Conservation (phyloP, 1,139 yeast genomes). For the Candida sojae region DNA sequence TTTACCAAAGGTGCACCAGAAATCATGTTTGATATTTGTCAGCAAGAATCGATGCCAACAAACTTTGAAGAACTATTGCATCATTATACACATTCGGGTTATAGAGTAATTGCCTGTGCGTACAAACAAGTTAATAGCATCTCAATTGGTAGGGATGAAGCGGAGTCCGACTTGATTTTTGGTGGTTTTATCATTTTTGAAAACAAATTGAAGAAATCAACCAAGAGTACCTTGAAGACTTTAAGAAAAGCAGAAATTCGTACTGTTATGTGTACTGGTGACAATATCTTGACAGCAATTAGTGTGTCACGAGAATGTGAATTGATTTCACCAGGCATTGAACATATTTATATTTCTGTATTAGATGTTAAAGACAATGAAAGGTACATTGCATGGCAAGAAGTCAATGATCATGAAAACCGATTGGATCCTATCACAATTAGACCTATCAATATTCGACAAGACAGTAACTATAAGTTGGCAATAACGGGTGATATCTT, state of each 20-base stretch:
- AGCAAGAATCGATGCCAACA: conserved; percentile 65
- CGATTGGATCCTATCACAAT: conserved; percentile 65
- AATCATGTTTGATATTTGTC: conserved; percentile 81
- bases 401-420: conserved; percentile 55
- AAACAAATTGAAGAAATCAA: conserved; percentile 76
- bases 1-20: conserved; percentile 82
- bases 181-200: conserved; percentile 91
- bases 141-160: conserved; percentile 47
- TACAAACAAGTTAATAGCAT: conserved; percentile 43
- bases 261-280: conserved; percentile 97
- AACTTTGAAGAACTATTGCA: conserved; percentile 75
- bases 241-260: conserved; percentile 69
- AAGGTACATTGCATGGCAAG: conserved; percentile 59
- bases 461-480: conserved; percentile 51
- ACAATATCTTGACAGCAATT: conserved; percentile 88
- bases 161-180: conserved; percentile 70
- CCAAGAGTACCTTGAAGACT: conserved; percentile 60
- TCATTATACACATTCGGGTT: conserved; percentile 89
- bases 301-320: conserved; percentile 89
- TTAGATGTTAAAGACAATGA: conserved; percentile 42
- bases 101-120: conserved; percentile 94
- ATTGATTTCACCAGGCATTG: conserved; percentile 47
- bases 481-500: conserved; percentile 95
- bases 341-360: conserved; percentile 68
- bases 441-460: conserved; percentile 42